phyloP scores from a whole-genome alignment of 495 filamentous ascomycete species.

The Corynascus novoguineensis region DNA sequence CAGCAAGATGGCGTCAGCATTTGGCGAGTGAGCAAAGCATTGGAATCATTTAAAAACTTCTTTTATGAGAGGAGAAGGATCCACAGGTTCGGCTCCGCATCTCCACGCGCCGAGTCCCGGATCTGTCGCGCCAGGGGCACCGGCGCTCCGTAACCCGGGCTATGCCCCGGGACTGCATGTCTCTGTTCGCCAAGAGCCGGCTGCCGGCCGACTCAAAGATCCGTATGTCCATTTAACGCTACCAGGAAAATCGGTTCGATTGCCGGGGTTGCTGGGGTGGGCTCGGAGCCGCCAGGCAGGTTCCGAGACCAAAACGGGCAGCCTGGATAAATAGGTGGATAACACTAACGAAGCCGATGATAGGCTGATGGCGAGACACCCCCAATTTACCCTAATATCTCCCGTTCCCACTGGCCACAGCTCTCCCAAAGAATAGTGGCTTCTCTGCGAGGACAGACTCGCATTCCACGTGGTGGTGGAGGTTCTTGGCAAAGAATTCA shows the following conservation, averaged over 20 bases:
- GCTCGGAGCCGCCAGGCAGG: not conserved
- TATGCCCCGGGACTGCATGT: too few relatives aligned
- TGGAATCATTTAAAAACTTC: too few relatives aligned
- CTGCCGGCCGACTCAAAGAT: too few relatives aligned
- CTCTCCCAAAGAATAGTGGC: too few relatives aligned
- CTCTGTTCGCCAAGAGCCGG: too few relatives aligned
- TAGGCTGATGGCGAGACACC: not conserved
- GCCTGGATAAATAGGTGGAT: slow-evolving; percentile 2
- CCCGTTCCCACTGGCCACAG: not conserved
- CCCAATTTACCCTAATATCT: slow-evolving; percentile 29
- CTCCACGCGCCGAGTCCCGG: too few relatives aligned
- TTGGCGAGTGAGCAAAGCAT: not conserved
- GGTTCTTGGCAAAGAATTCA: slow-evolving; percentile 1
- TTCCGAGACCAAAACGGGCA: not conserved
- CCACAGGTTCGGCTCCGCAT: not conserved
- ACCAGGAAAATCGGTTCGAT: too few relatives aligned
- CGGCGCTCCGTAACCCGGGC: too few relatives aligned
- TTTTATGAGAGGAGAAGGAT: not conserved
- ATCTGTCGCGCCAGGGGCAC: too few relatives aligned
- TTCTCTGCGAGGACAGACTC: too few relatives aligned
- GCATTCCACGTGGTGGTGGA: slow-evolving; percentile 3
- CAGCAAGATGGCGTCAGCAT: slow-evolving; percentile 3
- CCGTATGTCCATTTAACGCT: too few relatives aligned
- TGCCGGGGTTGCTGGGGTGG: too few relatives aligned
- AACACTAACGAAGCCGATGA: not conserved